phyloP scores from a whole-genome alignment of 2,329 filamentous ascomycete genomes.

The Elsinoe fawcettii region DNA sequence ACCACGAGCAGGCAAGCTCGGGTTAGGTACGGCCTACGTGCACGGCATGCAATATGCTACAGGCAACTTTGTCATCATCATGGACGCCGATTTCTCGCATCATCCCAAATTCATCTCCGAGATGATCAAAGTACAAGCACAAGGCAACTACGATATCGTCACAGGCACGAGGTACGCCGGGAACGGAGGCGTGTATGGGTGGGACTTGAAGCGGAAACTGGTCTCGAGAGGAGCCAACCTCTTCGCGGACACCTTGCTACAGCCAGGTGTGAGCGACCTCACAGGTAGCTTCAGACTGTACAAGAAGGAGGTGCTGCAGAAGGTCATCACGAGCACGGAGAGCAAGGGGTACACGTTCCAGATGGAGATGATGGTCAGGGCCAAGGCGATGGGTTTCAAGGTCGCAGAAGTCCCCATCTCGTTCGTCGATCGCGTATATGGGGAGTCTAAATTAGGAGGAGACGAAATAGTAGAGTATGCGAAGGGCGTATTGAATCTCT shows the following conservation, averaged over 20 bases:
- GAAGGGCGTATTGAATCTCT: slow-evolving; percentile 51
- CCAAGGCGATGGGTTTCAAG: slow-evolving; percentile 89
- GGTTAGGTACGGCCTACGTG: slow-evolving; percentile 93
- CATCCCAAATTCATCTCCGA: slow-evolving; percentile 97
- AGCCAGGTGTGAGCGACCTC: slow-evolving; percentile 89
- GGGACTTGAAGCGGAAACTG: slow-evolving; percentile 77
- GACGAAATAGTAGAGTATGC: slow-evolving; percentile 96
- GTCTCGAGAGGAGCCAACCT: slow-evolving; percentile 84
- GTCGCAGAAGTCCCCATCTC: slow-evolving; percentile 94
- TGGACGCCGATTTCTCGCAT: slow-evolving; percentile 99
- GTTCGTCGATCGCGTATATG: slow-evolving; percentile 92
- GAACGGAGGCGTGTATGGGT: slow-evolving; percentile 79
- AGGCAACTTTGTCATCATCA: slow-evolving; percentile 97
- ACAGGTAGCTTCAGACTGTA: slow-evolving; percentile 93
- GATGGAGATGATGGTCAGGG: slow-evolving; percentile 99
- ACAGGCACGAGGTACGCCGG: slow-evolving; percentile 92
- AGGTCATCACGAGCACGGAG: slow-evolving; percentile 83
- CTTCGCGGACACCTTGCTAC: slow-evolving; percentile 87
- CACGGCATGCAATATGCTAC: slow-evolving; percentile 84
- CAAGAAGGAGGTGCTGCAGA: slow-evolving; percentile 81
- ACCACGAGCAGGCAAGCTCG: slow-evolving; percentile 86
- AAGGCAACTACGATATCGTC: slow-evolving; percentile 84
- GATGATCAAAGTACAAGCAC: slow-evolving; percentile 78
- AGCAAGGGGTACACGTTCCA: slow-evolving; percentile 98
- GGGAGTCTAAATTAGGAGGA: slow-evolving; percentile 87